Evolutionary conservation across 768 basidiomycete species (phyloP).

Genomic region (Boletus coccyginus): DNA sequence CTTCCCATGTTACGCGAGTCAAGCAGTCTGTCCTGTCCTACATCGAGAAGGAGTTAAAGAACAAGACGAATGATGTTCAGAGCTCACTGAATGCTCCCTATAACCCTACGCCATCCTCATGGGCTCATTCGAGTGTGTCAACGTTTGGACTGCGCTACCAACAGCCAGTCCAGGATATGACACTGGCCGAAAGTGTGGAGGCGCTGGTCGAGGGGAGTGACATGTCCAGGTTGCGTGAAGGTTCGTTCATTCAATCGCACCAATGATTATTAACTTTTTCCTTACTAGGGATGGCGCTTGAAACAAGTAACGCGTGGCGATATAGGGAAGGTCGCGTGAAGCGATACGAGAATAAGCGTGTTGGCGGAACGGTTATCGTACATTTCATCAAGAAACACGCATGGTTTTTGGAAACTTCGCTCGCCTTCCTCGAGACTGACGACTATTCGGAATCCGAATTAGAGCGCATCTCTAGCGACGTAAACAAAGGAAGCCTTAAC

Average conservation of each 20-base stretch:
- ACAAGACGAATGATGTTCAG: constrained; percentile 31
- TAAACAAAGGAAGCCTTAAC: constrained; percentile 12
- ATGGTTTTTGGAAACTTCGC: constrained; percentile 94
- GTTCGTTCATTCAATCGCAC: constrained; percentile 31
- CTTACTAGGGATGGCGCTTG: constrained; percentile 52
- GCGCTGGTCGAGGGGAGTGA: constrained; percentile 91
- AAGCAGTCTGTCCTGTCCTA: constrained; percentile 53
- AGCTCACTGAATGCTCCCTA: constrained; percentile 20
- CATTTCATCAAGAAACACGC: constrained; percentile 97
- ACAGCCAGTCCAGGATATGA: constrained; percentile 65
- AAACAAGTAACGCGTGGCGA: constrained; percentile 64
- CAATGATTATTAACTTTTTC: not conserved
- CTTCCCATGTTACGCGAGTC: constrained; percentile 76
- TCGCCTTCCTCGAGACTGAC: constrained; percentile 81
- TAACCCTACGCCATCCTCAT: constrained; percentile 51
- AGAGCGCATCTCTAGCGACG: constrained; percentile 9
- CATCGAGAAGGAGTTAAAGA: constrained; percentile 43
- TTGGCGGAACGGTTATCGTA: constrained; percentile 92
- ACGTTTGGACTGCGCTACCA: constrained; percentile 78
- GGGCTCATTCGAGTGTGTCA: constrained; percentile 82
- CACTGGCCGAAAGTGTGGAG: constrained; percentile 72
- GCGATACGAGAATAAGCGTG: constrained; percentile 63
- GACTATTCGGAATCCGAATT: constrained; percentile 54
- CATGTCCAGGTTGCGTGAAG: constrained; percentile 71
- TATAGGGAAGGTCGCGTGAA: constrained; percentile 66